Evolutionary conservation across 73 alveolate genomes (phyloP).

Genomic region (Symbiodinium natans): DNA sequence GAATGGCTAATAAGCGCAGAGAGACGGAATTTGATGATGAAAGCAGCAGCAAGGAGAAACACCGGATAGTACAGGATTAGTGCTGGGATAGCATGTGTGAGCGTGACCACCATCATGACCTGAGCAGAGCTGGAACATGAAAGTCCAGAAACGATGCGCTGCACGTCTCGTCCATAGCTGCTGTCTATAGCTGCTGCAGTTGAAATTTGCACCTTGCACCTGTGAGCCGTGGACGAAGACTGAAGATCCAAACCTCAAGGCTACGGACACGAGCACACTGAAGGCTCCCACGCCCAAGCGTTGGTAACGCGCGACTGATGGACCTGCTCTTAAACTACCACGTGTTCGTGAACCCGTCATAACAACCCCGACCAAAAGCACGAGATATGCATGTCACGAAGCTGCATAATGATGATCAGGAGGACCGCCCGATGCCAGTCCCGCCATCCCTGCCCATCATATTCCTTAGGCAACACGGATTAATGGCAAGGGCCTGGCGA

Average conservation of each 20-base stretch:
- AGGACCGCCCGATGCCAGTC: conserved; percentile 71
- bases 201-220: too few relatives aligned
- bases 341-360: too few relatives aligned
- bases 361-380: background rate
- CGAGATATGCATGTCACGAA: background rate
- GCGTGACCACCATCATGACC: conserved; percentile 79
- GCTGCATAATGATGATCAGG: conserved; percentile 58
- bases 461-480: background rate
- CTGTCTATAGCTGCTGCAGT: too few relatives aligned
- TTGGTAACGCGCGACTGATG: too few relatives aligned
- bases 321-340: too few relatives aligned
- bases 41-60: conserved; percentile 45
- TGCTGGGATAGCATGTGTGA: conserved; percentile 45
- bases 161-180: too few relatives aligned
- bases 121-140: background rate
- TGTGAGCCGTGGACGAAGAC: conserved; percentile 1
- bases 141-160: too few relatives aligned
- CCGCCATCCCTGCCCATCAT: conserved; percentile 73
- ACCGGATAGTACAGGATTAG: conserved; percentile 63
- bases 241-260: conserved; percentile 43
- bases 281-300: too few relatives aligned
- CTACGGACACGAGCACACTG: too few relatives aligned
- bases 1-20: background rate
- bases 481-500: too few relatives aligned
- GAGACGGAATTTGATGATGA: conserved; percentile 70